A percentile compares a stretch with the other conserved stretches of the same genome.
Evolutionary conservation across 257 asterid species (phyloP).

Genomic region (Phtheirospermum japonicum): DNA sequence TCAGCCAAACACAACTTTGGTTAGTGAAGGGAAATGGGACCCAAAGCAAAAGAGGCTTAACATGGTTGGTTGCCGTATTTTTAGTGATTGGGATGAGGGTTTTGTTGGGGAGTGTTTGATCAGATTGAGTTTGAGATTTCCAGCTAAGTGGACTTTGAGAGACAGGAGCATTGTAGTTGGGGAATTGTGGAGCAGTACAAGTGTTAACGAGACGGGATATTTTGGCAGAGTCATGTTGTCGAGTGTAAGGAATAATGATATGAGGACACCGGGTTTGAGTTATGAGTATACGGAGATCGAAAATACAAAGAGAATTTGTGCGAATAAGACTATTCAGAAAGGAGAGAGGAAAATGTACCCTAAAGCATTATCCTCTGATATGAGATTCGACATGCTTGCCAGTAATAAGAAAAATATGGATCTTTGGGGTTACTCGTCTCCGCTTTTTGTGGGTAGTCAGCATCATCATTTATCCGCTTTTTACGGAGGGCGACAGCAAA

Average conservation of each 20-base stretch:
- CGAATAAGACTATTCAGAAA: slow-evolving; percentile 37
- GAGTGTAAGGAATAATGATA: slow-evolving; percentile 34
- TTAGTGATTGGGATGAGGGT: slow-evolving; percentile 49
- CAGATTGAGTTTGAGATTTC: slow-evolving; percentile 66
- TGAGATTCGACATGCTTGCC: slow-evolving; percentile 64
- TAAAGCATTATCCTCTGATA: slow-evolving; percentile 51
- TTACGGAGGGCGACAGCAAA: slow-evolving; percentile 32
- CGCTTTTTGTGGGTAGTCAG: slow-evolving; percentile 51
- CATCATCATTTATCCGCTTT: slow-evolving; percentile 26
- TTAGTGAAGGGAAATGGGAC: slow-evolving; percentile 85
- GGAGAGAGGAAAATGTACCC: slow-evolving; percentile 59
- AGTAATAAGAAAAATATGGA: slow-evolving; percentile 42
- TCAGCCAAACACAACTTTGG: slow-evolving; percentile 56
- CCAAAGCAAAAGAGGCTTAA: slow-evolving; percentile 56
- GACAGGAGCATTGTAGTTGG: slow-evolving; percentile 68
- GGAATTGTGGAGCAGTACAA: slow-evolving; percentile 71
- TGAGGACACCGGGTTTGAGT: slow-evolving; percentile 32
- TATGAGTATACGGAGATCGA: slow-evolving; percentile 66
- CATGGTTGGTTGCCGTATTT: slow-evolving; percentile 79
- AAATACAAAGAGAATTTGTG: slow-evolving; percentile 49
- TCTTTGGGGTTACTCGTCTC: slow-evolving; percentile 62
- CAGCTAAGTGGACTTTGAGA: slow-evolving; percentile 65
- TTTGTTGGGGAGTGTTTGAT: slow-evolving; percentile 67
- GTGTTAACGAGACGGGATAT: slow-evolving; percentile 51
- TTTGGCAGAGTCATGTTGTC: slow-evolving; percentile 55